phyloP scores from a whole-genome alignment of 345 rosid genomes.

The Rhodamnia rubescens region DNA sequence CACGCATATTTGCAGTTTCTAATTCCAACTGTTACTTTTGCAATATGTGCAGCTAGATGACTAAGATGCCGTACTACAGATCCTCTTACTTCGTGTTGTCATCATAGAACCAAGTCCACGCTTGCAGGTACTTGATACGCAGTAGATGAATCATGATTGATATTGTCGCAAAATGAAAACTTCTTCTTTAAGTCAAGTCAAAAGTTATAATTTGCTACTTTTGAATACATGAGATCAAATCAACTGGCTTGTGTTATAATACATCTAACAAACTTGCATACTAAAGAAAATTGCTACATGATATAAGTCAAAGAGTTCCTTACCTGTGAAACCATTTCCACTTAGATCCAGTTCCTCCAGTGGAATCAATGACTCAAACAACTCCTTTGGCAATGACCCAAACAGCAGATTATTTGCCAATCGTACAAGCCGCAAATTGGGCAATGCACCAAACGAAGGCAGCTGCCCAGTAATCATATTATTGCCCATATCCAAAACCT shows the following conservation, averaged over 20 bases:
- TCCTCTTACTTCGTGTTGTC: not conserved
- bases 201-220: not conserved
- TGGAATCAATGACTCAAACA: conserved; percentile 44
- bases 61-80: not conserved
- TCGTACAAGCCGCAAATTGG: conserved; percentile 39
- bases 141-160: not conserved
- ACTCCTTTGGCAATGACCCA: conserved; percentile 51
- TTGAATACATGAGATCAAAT: not conserved
- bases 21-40: not conserved
- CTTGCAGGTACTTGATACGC: not conserved
- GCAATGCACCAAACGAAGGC: conserved; percentile 49
- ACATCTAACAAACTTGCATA: not conserved
- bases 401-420: conserved; percentile 54
- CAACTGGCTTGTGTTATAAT: not conserved
- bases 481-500: conserved; percentile 51
- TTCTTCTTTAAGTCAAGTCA: not conserved
- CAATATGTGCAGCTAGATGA: not conserved
- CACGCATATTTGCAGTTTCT: not conserved
- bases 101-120: not conserved
- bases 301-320: not conserved
- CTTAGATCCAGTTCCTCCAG: conserved; percentile 82
- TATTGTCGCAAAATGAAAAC: not conserved
- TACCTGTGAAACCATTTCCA: conserved; percentile 80
- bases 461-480: conserved; percentile 50
- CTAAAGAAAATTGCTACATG: not conserved